phyloP scores from a whole-genome alignment of 2,329 filamentous ascomycete genomes.

The Paraphaeosphaeria minitans region DNA sequence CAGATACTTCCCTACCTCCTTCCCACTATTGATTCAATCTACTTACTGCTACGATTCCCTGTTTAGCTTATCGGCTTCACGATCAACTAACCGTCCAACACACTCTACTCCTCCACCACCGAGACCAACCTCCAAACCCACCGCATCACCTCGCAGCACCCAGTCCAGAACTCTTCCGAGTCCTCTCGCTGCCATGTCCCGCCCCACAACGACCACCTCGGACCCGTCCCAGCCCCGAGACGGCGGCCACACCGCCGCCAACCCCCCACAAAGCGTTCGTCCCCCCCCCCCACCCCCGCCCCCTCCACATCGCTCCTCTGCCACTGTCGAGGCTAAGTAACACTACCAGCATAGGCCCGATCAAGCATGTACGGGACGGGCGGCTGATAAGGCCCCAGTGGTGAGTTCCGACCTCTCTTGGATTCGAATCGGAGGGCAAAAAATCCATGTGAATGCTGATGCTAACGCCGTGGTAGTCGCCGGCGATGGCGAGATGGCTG shows the following conservation, averaged over 20 bases:
- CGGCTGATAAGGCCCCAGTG: neutral
- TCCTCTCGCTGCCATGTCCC: neutral
- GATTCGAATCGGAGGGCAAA: too few relatives aligned
- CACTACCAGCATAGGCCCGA: conserved; percentile 5
- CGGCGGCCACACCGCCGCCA: conserved; percentile 7
- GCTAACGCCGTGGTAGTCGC: too few relatives aligned
- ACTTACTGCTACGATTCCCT: too few relatives aligned
- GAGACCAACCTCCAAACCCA: too few relatives aligned
- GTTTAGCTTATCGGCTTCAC: too few relatives aligned
- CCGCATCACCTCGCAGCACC: neutral
- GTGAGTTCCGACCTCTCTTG: neutral
- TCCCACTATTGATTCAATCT: too few relatives aligned
- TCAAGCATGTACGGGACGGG: neutral
- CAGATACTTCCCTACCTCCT: too few relatives aligned
- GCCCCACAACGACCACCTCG: neutral
- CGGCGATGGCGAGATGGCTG: conserved; percentile 23
- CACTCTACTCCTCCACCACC: too few relatives aligned
- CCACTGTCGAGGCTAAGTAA: neutral
- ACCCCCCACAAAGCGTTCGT: neutral
- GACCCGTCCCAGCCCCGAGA: conserved; percentile 12
- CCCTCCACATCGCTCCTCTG: neutral
- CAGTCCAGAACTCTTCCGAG: too few relatives aligned
- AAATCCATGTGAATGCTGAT: too few relatives aligned
- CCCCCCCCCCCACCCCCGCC: neutral
- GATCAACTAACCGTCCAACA: too few relatives aligned